A percentile compares a stretch with the other conserved stretches of the same genome.
Evolutionary conservation across 164 flowering plant species (phyloP).

Genomic region (Stephania cephalantha): DNA sequence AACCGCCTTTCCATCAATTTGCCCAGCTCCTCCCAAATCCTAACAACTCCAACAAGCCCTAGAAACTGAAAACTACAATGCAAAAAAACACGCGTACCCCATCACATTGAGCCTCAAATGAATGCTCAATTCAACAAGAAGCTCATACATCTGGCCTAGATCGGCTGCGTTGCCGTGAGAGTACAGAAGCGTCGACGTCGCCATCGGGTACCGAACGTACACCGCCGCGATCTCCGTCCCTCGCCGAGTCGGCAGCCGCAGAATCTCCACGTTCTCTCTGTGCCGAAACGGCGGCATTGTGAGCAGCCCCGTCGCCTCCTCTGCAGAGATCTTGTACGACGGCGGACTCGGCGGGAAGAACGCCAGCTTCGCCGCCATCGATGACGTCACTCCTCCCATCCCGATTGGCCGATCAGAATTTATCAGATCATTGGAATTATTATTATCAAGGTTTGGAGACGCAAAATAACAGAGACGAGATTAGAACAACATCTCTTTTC

Average conservation of each 20-base stretch:
- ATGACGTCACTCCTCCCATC: conserved; percentile 83
- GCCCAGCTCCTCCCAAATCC: no score
- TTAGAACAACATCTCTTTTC: neutral
- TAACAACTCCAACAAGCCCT: neutral
- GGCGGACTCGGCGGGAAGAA: conserved; percentile 55
- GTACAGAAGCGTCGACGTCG: conserved; percentile 70
- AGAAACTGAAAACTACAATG: neutral
- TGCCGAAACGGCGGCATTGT: conserved; percentile 62
- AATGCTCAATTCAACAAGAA: conserved; percentile 74
- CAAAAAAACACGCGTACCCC: conserved; percentile 36
- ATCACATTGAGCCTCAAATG: conserved; percentile 79
- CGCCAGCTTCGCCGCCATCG: conserved; percentile 91
- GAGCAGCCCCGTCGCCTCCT: conserved; percentile 51
- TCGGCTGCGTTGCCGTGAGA: conserved; percentile 97
- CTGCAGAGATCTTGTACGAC: conserved; percentile 59
- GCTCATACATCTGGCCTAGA: conserved; percentile 95
- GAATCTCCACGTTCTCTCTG: conserved; percentile 78
- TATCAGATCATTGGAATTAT: neutral
- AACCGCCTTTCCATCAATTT: no score
- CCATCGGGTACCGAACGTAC: conserved; percentile 73
- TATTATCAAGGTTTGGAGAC: no score
- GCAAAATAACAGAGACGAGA: no score
- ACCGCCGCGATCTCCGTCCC: conserved; percentile 76
- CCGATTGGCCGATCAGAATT: neutral
- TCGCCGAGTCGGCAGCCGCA: conserved; percentile 51